phyloP scores from a whole-genome alignment of 805 yeast species.

The Geotrichum ghanense region DNA sequence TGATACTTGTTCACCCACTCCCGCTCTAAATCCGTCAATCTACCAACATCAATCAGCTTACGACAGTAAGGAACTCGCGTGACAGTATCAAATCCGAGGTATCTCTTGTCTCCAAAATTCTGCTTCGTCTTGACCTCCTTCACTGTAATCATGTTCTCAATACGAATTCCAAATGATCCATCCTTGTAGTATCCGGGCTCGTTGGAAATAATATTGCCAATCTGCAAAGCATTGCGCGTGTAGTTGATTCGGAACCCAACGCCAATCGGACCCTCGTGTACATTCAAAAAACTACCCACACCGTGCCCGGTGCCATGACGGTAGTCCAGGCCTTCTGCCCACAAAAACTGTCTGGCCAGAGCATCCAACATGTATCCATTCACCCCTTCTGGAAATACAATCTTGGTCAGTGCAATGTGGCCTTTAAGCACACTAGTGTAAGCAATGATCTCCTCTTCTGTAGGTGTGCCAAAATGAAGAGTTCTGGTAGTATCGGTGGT shows the following conservation, averaged over 20 bases:
- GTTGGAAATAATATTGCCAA: slow-evolving; percentile 73
- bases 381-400: slow-evolving; percentile 66
- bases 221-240: slow-evolving; percentile 37
- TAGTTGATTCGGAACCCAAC: slow-evolving; percentile 45
- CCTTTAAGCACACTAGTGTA: slow-evolving; percentile 88
- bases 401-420: slow-evolving; percentile 72
- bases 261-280: slow-evolving; percentile 94
- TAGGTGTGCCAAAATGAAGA: slow-evolving; percentile 51
- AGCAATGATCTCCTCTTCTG: slow-evolving; percentile 45
- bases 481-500: slow-evolving; percentile 96
- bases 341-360: slow-evolving; percentile 71
- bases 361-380: slow-evolving; percentile 70
- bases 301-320: slow-evolving; percentile 98
- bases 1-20: slow-evolving; percentile 64
- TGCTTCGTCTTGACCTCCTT: slow-evolving; percentile 28
- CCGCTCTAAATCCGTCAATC: slow-evolving; percentile 52
- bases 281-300: slow-evolving; percentile 82
- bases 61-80: slow-evolving; percentile 78
- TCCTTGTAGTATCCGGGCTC: slow-evolving; percentile 94
- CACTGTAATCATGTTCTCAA: slow-evolving; percentile 72
- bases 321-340: slow-evolving; percentile 76
- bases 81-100: slow-evolving; percentile 67
- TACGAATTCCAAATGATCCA: slow-evolving; percentile 77
- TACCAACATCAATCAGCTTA: slow-evolving; percentile 49
- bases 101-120: slow-evolving; percentile 45